Evolutionary conservation across 106 monocot genomes (phyloP).

Genomic region (Gastrodia elata): DNA sequence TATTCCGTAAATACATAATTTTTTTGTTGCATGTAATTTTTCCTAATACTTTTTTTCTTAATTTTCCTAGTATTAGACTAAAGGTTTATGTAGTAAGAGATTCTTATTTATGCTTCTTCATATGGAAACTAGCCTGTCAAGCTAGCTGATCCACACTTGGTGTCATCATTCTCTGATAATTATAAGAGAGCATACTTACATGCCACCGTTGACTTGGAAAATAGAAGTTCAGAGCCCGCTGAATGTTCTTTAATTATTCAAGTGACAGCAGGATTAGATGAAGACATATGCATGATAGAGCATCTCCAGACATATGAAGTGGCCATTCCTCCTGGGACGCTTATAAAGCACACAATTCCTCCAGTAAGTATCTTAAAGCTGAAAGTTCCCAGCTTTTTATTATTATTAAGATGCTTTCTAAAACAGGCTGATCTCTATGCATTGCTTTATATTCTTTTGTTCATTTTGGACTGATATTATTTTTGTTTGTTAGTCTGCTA

Average conservation of each 20-base stretch:
- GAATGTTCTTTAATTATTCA: constrained; percentile 71
- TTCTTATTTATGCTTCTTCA: background rate
- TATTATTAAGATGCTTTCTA: no score
- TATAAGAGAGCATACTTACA: constrained; percentile 84
- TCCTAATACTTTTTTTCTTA: background rate
- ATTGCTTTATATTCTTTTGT: no score
- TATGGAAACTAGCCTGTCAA: constrained; percentile 67
- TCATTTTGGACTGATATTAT: no score
- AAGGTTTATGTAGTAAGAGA: background rate
- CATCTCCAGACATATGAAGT: constrained; percentile 48
- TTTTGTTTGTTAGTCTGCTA: no score
- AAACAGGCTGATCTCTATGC: no score
- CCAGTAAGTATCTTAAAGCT: constrained; percentile 47
- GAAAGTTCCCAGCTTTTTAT: background rate
- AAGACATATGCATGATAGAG: constrained; percentile 61
- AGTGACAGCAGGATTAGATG: constrained; percentile 74
- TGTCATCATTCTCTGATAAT: constrained; percentile 79
- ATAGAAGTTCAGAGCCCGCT: constrained; percentile 66
- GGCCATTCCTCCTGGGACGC: constrained; percentile 49
- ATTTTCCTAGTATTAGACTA: no score
- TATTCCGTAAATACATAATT: no score
- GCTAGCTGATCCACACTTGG: constrained; percentile 80
- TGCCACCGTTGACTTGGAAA: constrained; percentile 73
- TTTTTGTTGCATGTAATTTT: background rate
- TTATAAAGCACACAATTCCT: constrained; percentile 56